These are phyloP conservation scores for Saturnispora halmiae DNA, from an alignment of 805 yeast species.

Conservation along the genomic window DNA sequence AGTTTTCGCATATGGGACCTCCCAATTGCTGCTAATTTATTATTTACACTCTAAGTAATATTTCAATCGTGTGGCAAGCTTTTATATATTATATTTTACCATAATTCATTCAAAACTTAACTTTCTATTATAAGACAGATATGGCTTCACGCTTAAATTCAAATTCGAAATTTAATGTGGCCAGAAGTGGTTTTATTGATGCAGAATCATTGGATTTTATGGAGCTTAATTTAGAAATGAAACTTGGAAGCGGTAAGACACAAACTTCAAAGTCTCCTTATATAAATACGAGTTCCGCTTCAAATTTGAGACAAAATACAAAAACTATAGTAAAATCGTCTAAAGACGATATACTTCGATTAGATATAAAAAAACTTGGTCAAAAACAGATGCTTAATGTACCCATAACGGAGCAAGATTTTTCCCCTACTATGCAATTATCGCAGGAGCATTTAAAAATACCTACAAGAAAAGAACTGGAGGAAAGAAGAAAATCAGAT, in stretches of 20 bases:
- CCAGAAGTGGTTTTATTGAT: background rate
- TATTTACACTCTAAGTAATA: too few species aligned
- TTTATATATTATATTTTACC: too few species aligned
- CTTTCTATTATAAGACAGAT: background rate
- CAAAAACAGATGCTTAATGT: conserved; percentile 1
- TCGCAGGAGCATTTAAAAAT: conserved; percentile 1
- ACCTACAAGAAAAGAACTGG: conserved; percentile 8
- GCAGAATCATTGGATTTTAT: background rate
- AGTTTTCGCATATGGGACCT: too few species aligned
- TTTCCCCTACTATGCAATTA: background rate
- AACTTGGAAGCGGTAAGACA: background rate
- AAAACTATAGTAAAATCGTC: background rate
- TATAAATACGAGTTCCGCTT: background rate
- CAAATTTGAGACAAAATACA: background rate
- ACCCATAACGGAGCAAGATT: background rate
- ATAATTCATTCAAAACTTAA: background rate
- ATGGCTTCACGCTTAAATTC: background rate
- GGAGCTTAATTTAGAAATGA: background rate
- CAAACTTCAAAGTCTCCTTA: background rate
- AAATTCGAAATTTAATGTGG: background rate
- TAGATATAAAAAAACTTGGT: conserved; percentile 3
- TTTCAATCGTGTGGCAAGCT: too few species aligned
- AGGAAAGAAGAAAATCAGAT: conserved; percentile 2
- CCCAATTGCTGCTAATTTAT: too few species aligned
- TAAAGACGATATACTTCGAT: background rate